Evolutionary conservation across 2,329 filamentous ascomycete genomes (phyloP).

Genomic region (Botrytis galanthina): DNA sequence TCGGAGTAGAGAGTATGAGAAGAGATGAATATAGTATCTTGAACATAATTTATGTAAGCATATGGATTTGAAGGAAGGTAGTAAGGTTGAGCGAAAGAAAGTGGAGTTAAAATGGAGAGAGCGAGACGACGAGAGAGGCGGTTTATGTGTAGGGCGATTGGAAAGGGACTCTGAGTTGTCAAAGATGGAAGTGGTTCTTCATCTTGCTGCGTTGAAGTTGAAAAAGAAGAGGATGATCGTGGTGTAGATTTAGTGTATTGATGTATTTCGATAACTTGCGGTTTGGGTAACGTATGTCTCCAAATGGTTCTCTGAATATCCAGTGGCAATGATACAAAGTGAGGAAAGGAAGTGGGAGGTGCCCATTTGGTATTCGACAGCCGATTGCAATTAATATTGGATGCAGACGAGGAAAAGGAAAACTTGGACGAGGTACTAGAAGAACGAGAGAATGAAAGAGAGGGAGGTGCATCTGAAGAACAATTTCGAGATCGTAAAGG

Average conservation of each 20-base stretch:
- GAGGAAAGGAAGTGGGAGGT: background rate
- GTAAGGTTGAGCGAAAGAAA: slow-evolving; percentile 5
- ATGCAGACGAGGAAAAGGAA: background rate
- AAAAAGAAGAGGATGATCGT: no score
- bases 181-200: background rate
- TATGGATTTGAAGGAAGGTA: slow-evolving; percentile 12
- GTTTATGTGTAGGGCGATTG: background rate
- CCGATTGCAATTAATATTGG: background rate
- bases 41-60: slow-evolving; percentile 5
- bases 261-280: slow-evolving; percentile 2
- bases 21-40: background rate
- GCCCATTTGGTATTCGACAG: background rate
- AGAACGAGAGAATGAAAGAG: slow-evolving; percentile 7
- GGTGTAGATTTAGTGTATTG: background rate
- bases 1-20: background rate
- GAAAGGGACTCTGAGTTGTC: background rate
- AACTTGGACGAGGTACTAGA: background rate
- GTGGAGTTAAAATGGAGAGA: background rate
- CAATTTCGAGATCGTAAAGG: background rate
- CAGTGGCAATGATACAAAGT: slow-evolving; percentile 8
- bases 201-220: background rate
- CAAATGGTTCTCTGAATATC: slow-evolving; percentile 12
- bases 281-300: background rate
- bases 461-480: background rate
- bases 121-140: slow-evolving; percentile 11